Evolutionary conservation across 2,329 filamentous ascomycete species (phyloP), one percentile per base, ranked within the genome.

Genomic region (Apiospora saccharicola): DNA sequence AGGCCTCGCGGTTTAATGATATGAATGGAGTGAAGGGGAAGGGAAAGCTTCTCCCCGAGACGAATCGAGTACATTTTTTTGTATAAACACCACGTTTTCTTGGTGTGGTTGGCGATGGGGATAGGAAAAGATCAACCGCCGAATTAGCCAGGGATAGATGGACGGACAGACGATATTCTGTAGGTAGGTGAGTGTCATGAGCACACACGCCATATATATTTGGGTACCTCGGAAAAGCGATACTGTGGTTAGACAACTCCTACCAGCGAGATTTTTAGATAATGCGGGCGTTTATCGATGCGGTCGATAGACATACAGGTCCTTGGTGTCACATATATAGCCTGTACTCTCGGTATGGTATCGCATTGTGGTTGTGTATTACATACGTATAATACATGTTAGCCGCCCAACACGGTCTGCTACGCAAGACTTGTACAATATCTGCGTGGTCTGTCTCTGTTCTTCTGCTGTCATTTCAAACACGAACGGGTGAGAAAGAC

Each of bases 1-100:
- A 74, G 79, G 80, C 34, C 47, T 70, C 14, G 68, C 47, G 37
- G 68, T 70, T 22, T 70, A 37, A 43, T 22, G 19, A 22, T 69
- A 69, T 24, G 44, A 34, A 26, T 46, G 24, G n/a, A 43, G 37
- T 37, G 57, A 44, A 44, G 57, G 19, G 30, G 44, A 16, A 24
- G 34, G 41, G 34, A 43, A 43, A 41, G 16, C 22, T 67, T n/a
- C 24, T 67, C 24, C 12, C 34, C 34, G 34, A 67, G 61, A 43
- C 7, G 22, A 14, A 44, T 41, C n/a, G 61, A 26, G 3, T 67
- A 43, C 41, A 14, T 16, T 41, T 44, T 41, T 44, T 41, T 67
- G 61, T 67, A 67, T 67, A 57, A 57, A 57, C 51, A 57, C 51
- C 51, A 30, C 51, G 51, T 57, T 30, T 57, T 57, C 51, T 57